Evolutionary conservation across 2,329 filamentous ascomycete species (phyloP).

Genomic region (Aspergillus thermomutatus): DNA sequence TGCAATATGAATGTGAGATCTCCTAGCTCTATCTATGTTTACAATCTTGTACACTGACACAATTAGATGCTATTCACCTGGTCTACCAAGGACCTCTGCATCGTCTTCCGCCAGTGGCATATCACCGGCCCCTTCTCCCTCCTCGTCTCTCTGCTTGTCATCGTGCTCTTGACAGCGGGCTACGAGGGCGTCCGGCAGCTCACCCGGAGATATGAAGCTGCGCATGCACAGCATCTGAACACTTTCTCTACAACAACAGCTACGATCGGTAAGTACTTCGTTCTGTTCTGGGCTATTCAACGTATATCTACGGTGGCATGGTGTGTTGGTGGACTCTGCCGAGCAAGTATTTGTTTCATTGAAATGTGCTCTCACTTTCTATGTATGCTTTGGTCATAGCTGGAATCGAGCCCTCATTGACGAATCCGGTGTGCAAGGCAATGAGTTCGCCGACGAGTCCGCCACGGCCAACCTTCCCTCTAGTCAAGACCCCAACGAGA

Average conservation of each 20-base stretch:
- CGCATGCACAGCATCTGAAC: slow-evolving; percentile 49
- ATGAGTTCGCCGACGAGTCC: slow-evolving; percentile 32
- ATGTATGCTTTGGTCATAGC: slow-evolving; percentile 5
- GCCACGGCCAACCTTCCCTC: slow-evolving; percentile 21
- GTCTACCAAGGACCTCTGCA: slow-evolving; percentile 90
- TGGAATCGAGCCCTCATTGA: slow-evolving; percentile 23
- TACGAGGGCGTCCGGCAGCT: slow-evolving; percentile 84
- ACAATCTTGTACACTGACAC: slow-evolving; percentile 1
- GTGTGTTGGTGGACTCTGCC: slow-evolving; percentile 8
- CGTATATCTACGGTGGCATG: slow-evolving; percentile 9
- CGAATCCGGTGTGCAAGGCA: slow-evolving; percentile 26
- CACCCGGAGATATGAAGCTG: slow-evolving; percentile 70
- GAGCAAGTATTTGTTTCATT: slow-evolving; percentile 1
- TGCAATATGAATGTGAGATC: slow-evolving; percentile 86
- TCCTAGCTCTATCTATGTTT: neutral
- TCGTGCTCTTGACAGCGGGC: slow-evolving; percentile 80
- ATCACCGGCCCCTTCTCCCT: slow-evolving; percentile 71
- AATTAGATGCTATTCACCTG: slow-evolving; percentile 95
- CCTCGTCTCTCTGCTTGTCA: slow-evolving; percentile 74
- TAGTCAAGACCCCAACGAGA: slow-evolving; percentile 44
- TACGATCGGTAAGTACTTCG: slow-evolving; percentile 11
- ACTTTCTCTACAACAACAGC: slow-evolving; percentile 35
- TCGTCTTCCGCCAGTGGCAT: slow-evolving; percentile 91
- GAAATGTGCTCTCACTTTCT: neutral
- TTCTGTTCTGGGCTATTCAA: slow-evolving; percentile 1